Percentiles rank a stretch among this genome's conserved stretches.
These are phyloP conservation scores for Eucalyptus globulus DNA, from an alignment of 345 rosid species.

Conservation along the genomic window DNA sequence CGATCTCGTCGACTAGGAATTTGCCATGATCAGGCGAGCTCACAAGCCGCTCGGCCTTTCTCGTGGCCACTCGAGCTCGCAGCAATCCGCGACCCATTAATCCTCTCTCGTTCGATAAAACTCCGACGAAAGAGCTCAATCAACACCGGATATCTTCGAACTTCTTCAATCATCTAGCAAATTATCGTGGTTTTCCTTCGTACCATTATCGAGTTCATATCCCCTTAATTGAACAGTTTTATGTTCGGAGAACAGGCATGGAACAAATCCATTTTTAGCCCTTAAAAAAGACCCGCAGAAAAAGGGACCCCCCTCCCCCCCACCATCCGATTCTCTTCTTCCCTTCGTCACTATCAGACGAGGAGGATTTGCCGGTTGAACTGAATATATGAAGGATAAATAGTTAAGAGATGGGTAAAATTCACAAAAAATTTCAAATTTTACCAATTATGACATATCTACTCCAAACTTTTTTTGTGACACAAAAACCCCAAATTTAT, in stretches of 20 bases:
- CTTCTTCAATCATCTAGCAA: neutral
- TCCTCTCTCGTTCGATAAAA: neutral
- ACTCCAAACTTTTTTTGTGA: too few species aligned
- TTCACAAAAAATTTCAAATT: too few species aligned
- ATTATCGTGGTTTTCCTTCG: neutral
- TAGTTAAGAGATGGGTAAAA: too few species aligned
- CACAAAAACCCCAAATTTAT: accelerated
- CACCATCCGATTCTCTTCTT: neutral
- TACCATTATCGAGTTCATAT: neutral
- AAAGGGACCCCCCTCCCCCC: neutral
- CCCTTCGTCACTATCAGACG: neutral
- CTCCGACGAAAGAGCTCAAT: neutral
- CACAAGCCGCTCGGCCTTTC: neutral
- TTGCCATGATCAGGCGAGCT: neutral
- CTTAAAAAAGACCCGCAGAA: neutral
- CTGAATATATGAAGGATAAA: too few species aligned
- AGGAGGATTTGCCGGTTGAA: neutral
- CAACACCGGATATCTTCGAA: neutral
- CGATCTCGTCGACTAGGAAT: neutral
- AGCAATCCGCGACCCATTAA: neutral
- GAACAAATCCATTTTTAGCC: neutral
- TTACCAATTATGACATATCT: accelerated
- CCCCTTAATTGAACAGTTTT: neutral
- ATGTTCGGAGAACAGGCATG: neutral
- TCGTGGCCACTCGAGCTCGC: accelerated